phyloP scores from a whole-genome alignment of 202 grass and related monocot genomes.

The Musa balbisiana region DNA sequence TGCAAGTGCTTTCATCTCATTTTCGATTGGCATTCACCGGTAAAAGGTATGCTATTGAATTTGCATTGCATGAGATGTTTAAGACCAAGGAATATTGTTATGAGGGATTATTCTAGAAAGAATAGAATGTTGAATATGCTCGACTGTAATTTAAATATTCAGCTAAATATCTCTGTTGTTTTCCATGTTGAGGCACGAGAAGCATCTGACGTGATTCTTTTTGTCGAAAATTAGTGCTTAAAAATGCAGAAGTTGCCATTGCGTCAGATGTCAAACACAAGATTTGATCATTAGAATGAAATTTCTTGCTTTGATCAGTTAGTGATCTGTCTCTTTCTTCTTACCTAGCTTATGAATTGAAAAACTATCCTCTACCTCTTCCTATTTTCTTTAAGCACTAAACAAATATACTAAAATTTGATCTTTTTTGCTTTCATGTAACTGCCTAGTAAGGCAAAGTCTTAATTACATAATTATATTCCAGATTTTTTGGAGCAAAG shows the following conservation, averaged over 20 bases:
- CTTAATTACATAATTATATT: neutral
- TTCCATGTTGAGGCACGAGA: neutral
- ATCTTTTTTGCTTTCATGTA: neutral
- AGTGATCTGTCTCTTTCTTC: neutral
- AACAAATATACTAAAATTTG: too few relatives aligned
- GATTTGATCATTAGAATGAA: neutral
- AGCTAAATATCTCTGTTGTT: neutral
- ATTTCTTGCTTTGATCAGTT: neutral
- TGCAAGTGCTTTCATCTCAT: neutral
- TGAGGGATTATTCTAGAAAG: neutral
- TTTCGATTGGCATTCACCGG: too few relatives aligned
- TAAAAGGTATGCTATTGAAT: neutral
- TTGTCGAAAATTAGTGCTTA: neutral
- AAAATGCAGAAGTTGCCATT: neutral
- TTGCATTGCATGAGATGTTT: neutral
- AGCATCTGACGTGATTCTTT: neutral
- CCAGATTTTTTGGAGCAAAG: conserved; percentile 57
- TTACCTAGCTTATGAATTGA: neutral
- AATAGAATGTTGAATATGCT: neutral
- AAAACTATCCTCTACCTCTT: neutral
- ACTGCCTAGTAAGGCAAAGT: neutral
- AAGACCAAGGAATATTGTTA: neutral
- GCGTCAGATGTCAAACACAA: neutral
- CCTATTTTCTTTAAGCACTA: neutral
- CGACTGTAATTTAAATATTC: neutral